Evolutionary conservation across 371 early-diverging fungal genomes (phyloP), one percentile per base, ranked within the genome.

Genomic region (Mortierella sp.): DNA sequence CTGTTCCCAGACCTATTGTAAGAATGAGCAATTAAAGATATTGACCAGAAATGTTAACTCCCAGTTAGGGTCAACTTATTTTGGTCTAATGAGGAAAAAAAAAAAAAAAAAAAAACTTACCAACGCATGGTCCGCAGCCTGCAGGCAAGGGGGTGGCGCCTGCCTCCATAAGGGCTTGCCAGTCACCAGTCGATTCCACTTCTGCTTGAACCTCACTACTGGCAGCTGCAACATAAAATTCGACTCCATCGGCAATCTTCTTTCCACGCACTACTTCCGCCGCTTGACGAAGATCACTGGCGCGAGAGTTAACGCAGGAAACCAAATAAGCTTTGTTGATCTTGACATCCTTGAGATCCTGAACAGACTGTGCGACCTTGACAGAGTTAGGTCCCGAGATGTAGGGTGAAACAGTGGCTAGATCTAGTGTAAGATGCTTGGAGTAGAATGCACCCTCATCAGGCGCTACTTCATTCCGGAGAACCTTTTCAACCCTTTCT

Each of bases 51-150:
- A 28, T 26, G 23, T 53, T 26, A 53, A 53, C 26, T 53, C 10
- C 26, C 53, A 53, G 4, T 53, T 28, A 53, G 28, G 13, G 15
- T 29, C 28, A 12, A 53, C 6, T 28, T 12, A 10, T 53, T 13
- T 23, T 6, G 8, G 9, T 8, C 7, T 8, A 49, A 49, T 49
- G 23, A 7, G 49, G n/a, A n/a, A 19, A 49, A 19, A 43, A 43
- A 28, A 29, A 19, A 59, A 45, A 55, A 43, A n/a, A 51, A 34
- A 61, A n/a, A 61, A 17, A 31, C 59, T 74, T 77, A 86, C 93
- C 97, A 62, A 98, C 95, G 83, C 98, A 98, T 31, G 97, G 98
- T 4, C 98, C 98, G 84, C 98, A 98, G 26, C 98, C 98, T 26
- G 97, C 94, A 9, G 96, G 96, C 60, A 98, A 83, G 1, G 92